These are phyloP conservation scores for Pyrenochaeta sp. DNA, from an alignment of 2,329 filamentous ascomycete species.

Conservation along the genomic window DNA sequence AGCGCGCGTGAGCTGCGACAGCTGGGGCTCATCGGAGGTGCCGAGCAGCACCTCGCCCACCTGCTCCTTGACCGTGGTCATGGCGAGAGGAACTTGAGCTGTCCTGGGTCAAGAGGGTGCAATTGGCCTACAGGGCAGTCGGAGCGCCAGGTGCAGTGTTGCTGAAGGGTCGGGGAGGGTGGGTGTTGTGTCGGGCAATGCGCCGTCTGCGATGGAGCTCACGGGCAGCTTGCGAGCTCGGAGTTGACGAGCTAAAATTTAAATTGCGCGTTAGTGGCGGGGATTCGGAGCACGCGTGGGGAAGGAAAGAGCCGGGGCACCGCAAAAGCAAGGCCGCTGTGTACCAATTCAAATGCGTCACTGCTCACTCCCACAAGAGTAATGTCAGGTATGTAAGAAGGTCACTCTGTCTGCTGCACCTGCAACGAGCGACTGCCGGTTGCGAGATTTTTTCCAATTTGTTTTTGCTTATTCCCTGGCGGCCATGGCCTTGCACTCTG, in stretches of 20 bases:
- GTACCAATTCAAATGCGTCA: constrained; percentile 1
- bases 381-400: too few species aligned
- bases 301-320: constrained; percentile 30
- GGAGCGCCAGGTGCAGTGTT: constrained; percentile 19
- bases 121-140: constrained; percentile 35
- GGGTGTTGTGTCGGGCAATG: constrained; percentile 31
- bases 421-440: constrained; percentile 5
- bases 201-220: constrained; percentile 27
- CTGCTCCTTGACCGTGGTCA: constrained; percentile 73
- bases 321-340: constrained; percentile 1
- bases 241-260: constrained; percentile 35
- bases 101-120: constrained; percentile 21
- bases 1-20: constrained; percentile 77
- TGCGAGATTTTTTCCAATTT: constrained; percentile 1
- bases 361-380: too few species aligned
- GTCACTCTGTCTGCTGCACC: neutral
- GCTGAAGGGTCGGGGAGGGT: constrained; percentile 16
- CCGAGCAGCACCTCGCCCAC: constrained; percentile 70
- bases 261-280: constrained; percentile 27
- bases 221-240: constrained; percentile 34
- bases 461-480: constrained; percentile 11
- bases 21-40: constrained; percentile 61
- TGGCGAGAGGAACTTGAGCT: constrained; percentile 26
- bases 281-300: constrained; percentile 40
- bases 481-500: neutral